phyloP scores from a whole-genome alignment of 2,329 filamentous ascomycete genomes.

The Hymenoscyphus scutula region DNA sequence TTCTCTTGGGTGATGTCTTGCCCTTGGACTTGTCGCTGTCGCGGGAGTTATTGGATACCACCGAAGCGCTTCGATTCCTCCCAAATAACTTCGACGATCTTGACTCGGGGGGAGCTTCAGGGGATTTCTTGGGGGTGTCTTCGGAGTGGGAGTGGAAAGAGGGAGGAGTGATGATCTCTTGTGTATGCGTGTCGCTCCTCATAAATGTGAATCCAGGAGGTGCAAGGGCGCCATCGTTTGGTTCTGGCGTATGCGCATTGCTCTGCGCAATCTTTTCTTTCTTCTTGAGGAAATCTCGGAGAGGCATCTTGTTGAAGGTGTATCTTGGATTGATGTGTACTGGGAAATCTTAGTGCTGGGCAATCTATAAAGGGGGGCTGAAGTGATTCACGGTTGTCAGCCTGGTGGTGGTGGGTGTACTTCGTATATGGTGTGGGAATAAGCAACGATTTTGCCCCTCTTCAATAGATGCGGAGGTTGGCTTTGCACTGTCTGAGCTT shows the following conservation, averaged over 20 bases:
- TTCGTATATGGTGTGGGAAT: slow-evolving; percentile 7
- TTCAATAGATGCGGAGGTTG: slow-evolving; percentile 24
- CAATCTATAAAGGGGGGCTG: not conserved
- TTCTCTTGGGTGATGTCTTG: slow-evolving; percentile 38
- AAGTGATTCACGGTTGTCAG: slow-evolving; percentile 11
- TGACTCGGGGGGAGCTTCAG: slow-evolving; percentile 23
- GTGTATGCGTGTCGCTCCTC: slow-evolving; percentile 77
- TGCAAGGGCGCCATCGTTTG: slow-evolving; percentile 28
- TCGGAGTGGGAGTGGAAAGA: slow-evolving; percentile 39
- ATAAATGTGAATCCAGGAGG: slow-evolving; percentile 75
- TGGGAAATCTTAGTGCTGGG: not conserved
- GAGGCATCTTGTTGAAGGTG: slow-evolving; percentile 48
- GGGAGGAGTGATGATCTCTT: slow-evolving; percentile 76
- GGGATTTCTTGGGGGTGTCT: slow-evolving; percentile 33
- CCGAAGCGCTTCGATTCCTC: slow-evolving; percentile 45
- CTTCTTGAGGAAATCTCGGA: slow-evolving; percentile 61
- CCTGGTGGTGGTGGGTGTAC: slow-evolving; percentile 2
- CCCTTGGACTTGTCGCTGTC: slow-evolving; percentile 20
- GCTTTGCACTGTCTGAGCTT: slow-evolving; percentile 25
- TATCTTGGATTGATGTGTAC: not conserved
- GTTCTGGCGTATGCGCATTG: slow-evolving; percentile 33
- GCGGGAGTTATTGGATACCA: slow-evolving; percentile 33
- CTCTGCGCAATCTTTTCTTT: slow-evolving; percentile 51
- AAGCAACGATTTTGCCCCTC: slow-evolving; percentile 15
- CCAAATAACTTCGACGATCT: slow-evolving; percentile 34